phyloP scores from a whole-genome alignment of 1,284 basidiomycete genomes.

The Coriolopsis trogii region DNA sequence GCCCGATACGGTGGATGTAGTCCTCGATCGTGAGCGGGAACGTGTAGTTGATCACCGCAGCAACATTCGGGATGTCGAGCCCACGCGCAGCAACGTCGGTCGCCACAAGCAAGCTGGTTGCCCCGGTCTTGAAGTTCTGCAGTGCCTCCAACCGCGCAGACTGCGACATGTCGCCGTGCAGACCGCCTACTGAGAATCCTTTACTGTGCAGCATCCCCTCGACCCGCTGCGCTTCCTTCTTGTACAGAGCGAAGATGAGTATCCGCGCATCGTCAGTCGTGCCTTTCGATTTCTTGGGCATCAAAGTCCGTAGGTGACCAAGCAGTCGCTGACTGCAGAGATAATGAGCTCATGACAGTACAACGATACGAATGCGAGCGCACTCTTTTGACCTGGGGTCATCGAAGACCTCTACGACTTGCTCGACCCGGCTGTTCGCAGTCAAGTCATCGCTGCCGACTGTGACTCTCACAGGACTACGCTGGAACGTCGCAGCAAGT shows the following conservation, averaged over 20 bases:
- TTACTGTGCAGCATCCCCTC: slow-evolving; percentile 79
- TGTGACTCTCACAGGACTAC: slow-evolving; percentile 86
- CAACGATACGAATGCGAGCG: slow-evolving; percentile 7
- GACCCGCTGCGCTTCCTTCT: slow-evolving; percentile 93
- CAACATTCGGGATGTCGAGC: slow-evolving; percentile 96
- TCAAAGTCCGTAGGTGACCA: slow-evolving; percentile 59
- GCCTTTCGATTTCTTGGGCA: slow-evolving; percentile 65
- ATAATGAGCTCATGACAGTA: background rate
- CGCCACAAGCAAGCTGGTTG: slow-evolving; percentile 87
- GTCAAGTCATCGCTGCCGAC: slow-evolving; percentile 96
- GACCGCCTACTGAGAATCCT: slow-evolving; percentile 85
- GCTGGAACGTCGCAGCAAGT: slow-evolving; percentile 91
- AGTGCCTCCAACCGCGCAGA: slow-evolving; percentile 85
- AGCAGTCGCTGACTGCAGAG: slow-evolving; percentile 66
- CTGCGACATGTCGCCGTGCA: slow-evolving; percentile 95
- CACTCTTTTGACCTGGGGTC: slow-evolving; percentile 90
- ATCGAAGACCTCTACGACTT: slow-evolving; percentile 89
- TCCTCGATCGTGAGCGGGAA: slow-evolving; percentile 97
- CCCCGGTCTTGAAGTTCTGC: slow-evolving; percentile 88
- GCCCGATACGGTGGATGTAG: slow-evolving; percentile 97
- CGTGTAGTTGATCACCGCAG: slow-evolving; percentile 91
- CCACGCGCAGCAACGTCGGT: slow-evolving; percentile 98
- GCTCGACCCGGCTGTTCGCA: slow-evolving; percentile 90
- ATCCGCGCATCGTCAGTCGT: slow-evolving; percentile 67
- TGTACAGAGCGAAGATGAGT: slow-evolving; percentile 96